A percentile compares a stretch with the other conserved stretches of the same genome.
Conservation (phyloP, 768 basidiomycete genomes). For the Phallus indusiatus region DNA sequence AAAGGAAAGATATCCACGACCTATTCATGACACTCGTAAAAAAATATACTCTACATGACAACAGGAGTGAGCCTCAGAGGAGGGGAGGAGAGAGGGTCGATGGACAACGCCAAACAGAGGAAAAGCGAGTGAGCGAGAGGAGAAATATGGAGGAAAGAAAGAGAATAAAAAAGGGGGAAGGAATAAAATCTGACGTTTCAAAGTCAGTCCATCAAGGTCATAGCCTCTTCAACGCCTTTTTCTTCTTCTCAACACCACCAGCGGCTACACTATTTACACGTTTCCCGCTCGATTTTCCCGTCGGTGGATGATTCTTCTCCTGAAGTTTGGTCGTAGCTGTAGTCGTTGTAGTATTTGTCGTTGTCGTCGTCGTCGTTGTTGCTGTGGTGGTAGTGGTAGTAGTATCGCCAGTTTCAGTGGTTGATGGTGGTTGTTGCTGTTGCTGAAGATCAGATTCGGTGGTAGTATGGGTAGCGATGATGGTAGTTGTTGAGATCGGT, state of each 20-base stretch:
- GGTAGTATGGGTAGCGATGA: conserved; percentile 26
- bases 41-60: background rate
- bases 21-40: background rate
- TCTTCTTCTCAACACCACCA: conserved; percentile 68
- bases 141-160: background rate
- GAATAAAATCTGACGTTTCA: too few species aligned
- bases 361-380: conserved; percentile 21
- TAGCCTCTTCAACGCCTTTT: conserved; percentile 79
- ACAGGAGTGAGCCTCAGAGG: background rate
- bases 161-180: too few species aligned
- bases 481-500: conserved; percentile 29
- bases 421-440: conserved; percentile 15
- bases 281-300: conserved; percentile 18
- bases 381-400: conserved; percentile 12
- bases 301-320: conserved; percentile 60
- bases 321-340: conserved; percentile 34
- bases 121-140: too few species aligned
- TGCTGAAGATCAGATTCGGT: conserved; percentile 12
- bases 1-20: background rate
- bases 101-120: too few species aligned
- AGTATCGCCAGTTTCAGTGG: conserved; percentile 18
- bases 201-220: conserved; percentile 20
- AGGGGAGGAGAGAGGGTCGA: background rate
- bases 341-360: conserved; percentile 21
- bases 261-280: conserved; percentile 23